Conservation (phyloP, 257 asterid species). For the Orobanche coerulescens region DNA sequence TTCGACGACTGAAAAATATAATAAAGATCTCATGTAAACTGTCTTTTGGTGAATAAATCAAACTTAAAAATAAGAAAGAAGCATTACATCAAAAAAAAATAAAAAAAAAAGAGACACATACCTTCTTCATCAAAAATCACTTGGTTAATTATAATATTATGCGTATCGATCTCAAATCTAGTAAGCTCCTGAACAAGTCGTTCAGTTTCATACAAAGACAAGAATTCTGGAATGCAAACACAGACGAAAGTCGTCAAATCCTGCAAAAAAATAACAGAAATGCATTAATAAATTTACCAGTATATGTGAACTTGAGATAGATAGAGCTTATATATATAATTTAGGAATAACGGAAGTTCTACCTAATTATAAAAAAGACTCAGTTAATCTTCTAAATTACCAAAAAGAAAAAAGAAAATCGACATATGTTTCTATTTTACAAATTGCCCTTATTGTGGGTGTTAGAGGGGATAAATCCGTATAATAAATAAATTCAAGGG, state of each 20-base stretch:
- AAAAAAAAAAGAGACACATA: conserved; percentile 22
- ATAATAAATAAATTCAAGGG: too few relatives aligned
- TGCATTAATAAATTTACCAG: conserved; percentile 15
- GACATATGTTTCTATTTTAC: too few relatives aligned
- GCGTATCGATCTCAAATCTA: conserved; percentile 93
- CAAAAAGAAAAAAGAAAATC: too few relatives aligned
- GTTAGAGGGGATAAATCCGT: too few relatives aligned
- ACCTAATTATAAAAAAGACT: too few relatives aligned
- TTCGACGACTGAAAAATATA: conserved; percentile 47
- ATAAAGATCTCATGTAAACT: conserved; percentile 9
- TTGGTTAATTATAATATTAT: conserved; percentile 90
- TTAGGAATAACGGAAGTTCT: too few relatives aligned
- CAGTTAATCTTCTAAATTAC: neutral
- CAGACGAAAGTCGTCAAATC: conserved; percentile 91
- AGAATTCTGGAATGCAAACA: conserved; percentile 96
- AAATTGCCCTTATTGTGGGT: too few relatives aligned
- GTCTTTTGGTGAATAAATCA: neutral
- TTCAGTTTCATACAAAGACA: conserved; percentile 91
- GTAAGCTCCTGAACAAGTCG: conserved; percentile 96
- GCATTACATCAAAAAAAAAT: neutral
- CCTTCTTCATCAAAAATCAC: conserved; percentile 95
- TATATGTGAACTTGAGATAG: neutral
- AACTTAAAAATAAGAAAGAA: neutral
- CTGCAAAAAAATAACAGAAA: conserved; percentile 37
- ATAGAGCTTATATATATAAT: neutral